These are phyloP conservation scores for Trametes cinnabarina DNA, from an alignment of 768 basidiomycete genomes.

Conservation along the genomic window DNA sequence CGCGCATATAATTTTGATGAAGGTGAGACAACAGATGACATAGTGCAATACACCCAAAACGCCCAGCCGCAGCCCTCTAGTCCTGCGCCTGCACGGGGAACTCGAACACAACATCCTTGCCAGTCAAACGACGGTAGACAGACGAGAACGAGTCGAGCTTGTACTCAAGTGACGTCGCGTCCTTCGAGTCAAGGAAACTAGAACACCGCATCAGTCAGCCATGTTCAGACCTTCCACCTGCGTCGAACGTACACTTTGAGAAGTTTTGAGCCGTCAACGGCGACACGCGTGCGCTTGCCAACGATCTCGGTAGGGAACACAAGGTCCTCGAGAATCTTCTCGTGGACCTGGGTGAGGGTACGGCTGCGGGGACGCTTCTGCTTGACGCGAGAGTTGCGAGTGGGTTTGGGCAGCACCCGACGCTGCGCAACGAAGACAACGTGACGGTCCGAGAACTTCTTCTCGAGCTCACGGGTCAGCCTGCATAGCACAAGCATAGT, in stretches of 20 bases:
- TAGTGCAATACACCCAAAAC: slow-evolving; percentile 32
- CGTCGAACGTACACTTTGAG: slow-evolving; percentile 85
- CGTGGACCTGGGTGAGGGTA: slow-evolving; percentile 96
- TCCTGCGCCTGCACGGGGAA: slow-evolving; percentile 78
- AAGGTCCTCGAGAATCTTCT: slow-evolving; percentile 97
- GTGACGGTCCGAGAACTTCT: slow-evolving; percentile 99
- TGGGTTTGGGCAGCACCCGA: slow-evolving; percentile 96
- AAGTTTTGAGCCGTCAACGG: slow-evolving; percentile 91
- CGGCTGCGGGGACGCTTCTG: slow-evolving; percentile 97
- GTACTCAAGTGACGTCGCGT: slow-evolving; percentile 97
- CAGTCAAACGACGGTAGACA: slow-evolving; percentile 91
- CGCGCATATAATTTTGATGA: slow-evolving; percentile 36
- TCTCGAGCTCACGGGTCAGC: slow-evolving; percentile 98
- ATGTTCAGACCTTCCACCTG: slow-evolving; percentile 2
- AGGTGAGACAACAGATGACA: slow-evolving; percentile 31
- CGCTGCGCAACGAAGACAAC: slow-evolving; percentile 99
- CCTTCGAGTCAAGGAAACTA: slow-evolving; percentile 97
- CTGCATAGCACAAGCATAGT: slow-evolving; percentile 42
- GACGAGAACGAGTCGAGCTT: slow-evolving; percentile 99
- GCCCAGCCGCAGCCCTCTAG: slow-evolving; percentile 44
- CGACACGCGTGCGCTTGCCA: slow-evolving; percentile 95
- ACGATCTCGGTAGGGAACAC: slow-evolving; percentile 99
- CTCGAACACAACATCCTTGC: slow-evolving; percentile 95
- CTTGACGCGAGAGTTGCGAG: slow-evolving; percentile 85
- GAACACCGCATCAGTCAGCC: slow-evolving; percentile 6